Base-by-base conservation (phyloP, 257 asterid genomes). In the Solanum sitiens region DNA sequence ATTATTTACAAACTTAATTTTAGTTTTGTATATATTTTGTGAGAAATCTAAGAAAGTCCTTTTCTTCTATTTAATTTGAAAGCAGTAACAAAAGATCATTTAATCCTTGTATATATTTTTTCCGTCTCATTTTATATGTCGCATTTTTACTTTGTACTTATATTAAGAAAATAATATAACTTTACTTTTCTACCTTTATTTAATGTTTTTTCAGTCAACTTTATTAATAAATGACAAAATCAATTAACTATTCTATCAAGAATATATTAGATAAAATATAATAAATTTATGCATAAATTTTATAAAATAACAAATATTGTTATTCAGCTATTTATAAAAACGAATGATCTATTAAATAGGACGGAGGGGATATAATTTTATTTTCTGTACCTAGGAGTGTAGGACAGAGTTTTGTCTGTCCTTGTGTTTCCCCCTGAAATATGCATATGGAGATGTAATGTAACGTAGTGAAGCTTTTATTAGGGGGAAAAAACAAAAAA, bases 341-440 rank as follows among this genome's bases (percentile, higher is more conserved):
- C 1, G 5, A 37, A 37, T 37, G 1, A 37, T 1, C 0, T 5
- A 37, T 37, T 5, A 37, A 37, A 37, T 27, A 7, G 1, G 7
- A 37, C 7, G 7, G 7, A 37, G 0, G 39, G 39, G 25, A 3
- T 12, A 27, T 12, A 27, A 7, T 50, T 21, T 3, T 11, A 33
- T 44, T 86, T 87, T 86, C 37, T 84, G 76, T 75, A 68, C 30
- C 70, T 75, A 75, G 87, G 85, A 84, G 3, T 70, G 6, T 71
- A 72, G 79, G 79, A 72, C 73, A 86, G 33, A 23, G 85, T 75
- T 76, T 37, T 86, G 86, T 79, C 83, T 87, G 86, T 87, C 85
- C 83, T 50, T 68, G 45, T 75, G 88, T 83, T 87, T 39, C 70
- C 84, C 74, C 37, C 35, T 44, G 25, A 56, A 86, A 37, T 25